Percentiles rank a stretch among this genome's conserved stretches.
These are phyloP conservation scores for Monilinia vaccinii-corymbosi DNA, from an alignment of 2,329 filamentous ascomycete species.

Conservation along the genomic window DNA sequence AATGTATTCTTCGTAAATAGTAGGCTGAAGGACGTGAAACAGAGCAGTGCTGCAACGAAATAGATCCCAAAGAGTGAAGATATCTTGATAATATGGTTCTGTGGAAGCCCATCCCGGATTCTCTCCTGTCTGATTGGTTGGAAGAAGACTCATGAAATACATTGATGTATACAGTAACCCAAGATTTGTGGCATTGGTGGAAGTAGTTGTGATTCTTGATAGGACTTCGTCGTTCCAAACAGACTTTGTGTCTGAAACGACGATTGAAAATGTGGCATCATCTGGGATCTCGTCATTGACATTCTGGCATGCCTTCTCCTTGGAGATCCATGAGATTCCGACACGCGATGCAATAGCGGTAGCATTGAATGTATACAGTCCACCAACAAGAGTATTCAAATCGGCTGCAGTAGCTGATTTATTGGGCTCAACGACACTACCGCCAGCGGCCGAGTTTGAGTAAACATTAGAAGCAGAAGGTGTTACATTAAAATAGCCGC, in stretches of 20 bases:
- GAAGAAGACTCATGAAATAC: conserved; percentile 38
- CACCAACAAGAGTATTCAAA: conserved; percentile 3
- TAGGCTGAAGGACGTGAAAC: conserved; percentile 55
- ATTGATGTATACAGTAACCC: conserved; percentile 57
- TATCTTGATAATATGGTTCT: conserved; percentile 64
- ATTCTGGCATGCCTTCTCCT: conserved; percentile 38
- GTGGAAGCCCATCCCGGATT: conserved; percentile 55
- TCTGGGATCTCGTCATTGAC: conserved; percentile 36
- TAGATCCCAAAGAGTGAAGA: conserved; percentile 59
- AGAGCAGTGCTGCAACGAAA: conserved; percentile 57
- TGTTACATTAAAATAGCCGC: conserved; percentile 22
- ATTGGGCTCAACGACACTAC: conserved; percentile 18
- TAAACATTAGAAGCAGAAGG: conserved; percentile 20
- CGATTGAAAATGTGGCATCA: conserved; percentile 34
- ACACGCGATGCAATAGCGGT: conserved; percentile 39
- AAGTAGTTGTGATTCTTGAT: conserved; percentile 43
- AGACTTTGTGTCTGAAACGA: conserved; percentile 20
- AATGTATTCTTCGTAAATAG: conserved; percentile 54
- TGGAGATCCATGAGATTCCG: conserved; percentile 41
- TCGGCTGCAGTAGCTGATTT: not conserved
- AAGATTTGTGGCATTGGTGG: conserved; percentile 45
- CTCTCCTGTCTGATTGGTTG: conserved; percentile 62
- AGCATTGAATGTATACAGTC: conserved; percentile 35
- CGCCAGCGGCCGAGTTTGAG: conserved; percentile 23
- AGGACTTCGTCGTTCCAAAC: conserved; percentile 10